A percentile compares a stretch with the other conserved stretches of the same genome.
These are phyloP conservation scores for Raphanus raphanistrum DNA, from an alignment of 345 rosid species.

Conservation along the genomic window DNA sequence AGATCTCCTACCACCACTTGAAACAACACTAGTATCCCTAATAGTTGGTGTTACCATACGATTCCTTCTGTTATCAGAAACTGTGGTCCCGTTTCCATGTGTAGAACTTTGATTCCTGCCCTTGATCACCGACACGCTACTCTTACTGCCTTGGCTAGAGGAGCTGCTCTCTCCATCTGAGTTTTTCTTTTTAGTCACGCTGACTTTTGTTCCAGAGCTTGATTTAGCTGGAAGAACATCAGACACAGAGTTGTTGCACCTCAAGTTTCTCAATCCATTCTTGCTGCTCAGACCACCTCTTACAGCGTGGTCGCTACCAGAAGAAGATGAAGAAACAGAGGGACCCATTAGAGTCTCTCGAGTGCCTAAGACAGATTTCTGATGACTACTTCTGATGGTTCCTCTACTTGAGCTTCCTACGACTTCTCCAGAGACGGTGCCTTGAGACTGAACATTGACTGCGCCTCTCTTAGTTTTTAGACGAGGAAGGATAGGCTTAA, in stretches of 20 bases:
- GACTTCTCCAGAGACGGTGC: conserved; percentile 29
- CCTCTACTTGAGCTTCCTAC: conserved; percentile 55
- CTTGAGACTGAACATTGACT: conserved; percentile 24
- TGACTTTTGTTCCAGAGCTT: conserved; percentile 48
- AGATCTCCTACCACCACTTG: conserved; percentile 58
- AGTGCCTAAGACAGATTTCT: conserved; percentile 42
- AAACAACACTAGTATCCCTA: conserved; percentile 48
- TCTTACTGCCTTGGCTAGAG: conserved; percentile 57
- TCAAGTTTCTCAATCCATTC: conserved; percentile 54
- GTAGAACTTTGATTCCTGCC: conserved; percentile 44
- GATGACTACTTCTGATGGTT: conserved; percentile 43
- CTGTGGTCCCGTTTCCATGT: conserved; percentile 50
- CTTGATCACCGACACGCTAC: conserved; percentile 42
- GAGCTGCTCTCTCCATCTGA: conserved; percentile 67
- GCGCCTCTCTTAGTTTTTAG: conserved; percentile 25
- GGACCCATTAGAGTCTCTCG: conserved; percentile 18
- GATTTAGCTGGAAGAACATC: conserved; percentile 48
- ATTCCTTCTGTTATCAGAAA: conserved; percentile 62
- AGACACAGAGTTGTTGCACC: conserved; percentile 58
- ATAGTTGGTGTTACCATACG: conserved; percentile 47
- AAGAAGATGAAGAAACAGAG: conserved; percentile 46
- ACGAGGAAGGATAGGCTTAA: conserved; percentile 8
- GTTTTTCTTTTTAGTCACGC: conserved; percentile 46
- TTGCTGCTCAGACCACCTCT: conserved; percentile 45
- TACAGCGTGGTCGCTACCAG: conserved; percentile 45